Base-by-base conservation (phyloP, 768 basidiomycete genomes). In the Psilocybe subaeruginosa region DNA sequence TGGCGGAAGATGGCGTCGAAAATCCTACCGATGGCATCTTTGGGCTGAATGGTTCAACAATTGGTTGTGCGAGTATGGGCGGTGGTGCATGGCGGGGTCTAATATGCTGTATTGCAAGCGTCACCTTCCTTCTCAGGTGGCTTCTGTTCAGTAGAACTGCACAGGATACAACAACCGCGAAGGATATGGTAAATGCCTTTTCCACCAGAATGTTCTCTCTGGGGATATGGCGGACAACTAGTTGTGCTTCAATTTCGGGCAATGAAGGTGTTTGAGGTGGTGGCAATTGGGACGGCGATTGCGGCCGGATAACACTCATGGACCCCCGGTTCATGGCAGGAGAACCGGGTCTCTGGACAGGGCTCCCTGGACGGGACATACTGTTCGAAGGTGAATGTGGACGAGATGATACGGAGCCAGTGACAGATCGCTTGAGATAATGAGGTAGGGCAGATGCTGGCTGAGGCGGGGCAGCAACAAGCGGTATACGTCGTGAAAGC, bases 401-500 rank as follows among this genome's bases (percentile, higher is more conserved):
- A 9, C 88, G 79, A 14, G 82, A 77, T 14, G 84, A 80, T 11
- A 77, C 70, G 0, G 73, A 56, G 1, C 75, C 72, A 8, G 77
- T 76, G 5, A 77, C 67, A 16, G 74, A 73, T 19, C 87, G 85
- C 67, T 92, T 92, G n/a, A 94, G 78, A 72, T 94, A 85, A 6
- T 85, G 80, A 0, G 92, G 93, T 19, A 93, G 74, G 1, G 93
- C 91, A n/a, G 91, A 88, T 1, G 80, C 82, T 8, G 87, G 85
- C 52, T 82, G 82, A 67, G 74, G 76, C 53, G 73, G 23, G 23
- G 23, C 64, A 62, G 75, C 72, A 6, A 80, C 74, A 12, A 87
- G 74, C 2, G 91, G 91, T 61, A 96, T 88, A 46, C 89, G 82
- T 52, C 95, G 86, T 17, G 94, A 93, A 2, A 98, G 78, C 80